Evolutionary conservation across 441 rosid species (phyloP), one percentile per base, ranked within the genome.

Genomic region (Arabidopsis lyrata): DNA sequence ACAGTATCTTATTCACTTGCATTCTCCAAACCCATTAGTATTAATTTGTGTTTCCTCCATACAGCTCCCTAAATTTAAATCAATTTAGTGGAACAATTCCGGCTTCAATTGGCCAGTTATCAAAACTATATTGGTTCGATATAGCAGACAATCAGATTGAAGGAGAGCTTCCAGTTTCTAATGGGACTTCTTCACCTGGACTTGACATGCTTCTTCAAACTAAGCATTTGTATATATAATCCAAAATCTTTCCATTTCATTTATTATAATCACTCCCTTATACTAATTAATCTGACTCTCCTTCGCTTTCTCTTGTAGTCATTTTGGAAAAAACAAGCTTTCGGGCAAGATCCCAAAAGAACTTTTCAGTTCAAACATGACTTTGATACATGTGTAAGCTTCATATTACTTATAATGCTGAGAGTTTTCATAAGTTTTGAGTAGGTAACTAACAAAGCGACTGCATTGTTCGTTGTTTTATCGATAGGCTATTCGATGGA

Each of bases 11-110:
- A 58, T 57, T 67, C n/a, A 27, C 16, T 12, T 50, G 3, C 27
- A 27, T 1, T n/a, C n/a, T 16, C 35, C 20, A 44, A 69, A 49
- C 13, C 36, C 56, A 35, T 73, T 64, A 54, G 13, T 66, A 48
- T 12, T 45, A 49, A 13, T 44, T 57, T 53, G 85, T 55, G 88
- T 41, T 61, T 39, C 6, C 73, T 48, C 44, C 29, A 73, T 41
- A 77, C 86, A 96, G 99, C 73, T 88, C 97, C 56, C 74, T 93
- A 38, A 91, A 90, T 78, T 82, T 83, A 0, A 96, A 96, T 78
- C 16, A 77, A 60, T 90, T 96, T 79, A 83, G 6, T 44, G 99
- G 98, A 49, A 11, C 8, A 38, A 88, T 96, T 48, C 99, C 99
- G 0, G 78, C 87, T 3, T 81, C 93, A 63, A 81, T 93, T 20